A percentile compares a stretch with the other conserved stretches of the same genome.
These are phyloP conservation scores for Alternaria arbusti DNA, from an alignment of 2,329 filamentous ascomycete genomes.

Conservation along the genomic window DNA sequence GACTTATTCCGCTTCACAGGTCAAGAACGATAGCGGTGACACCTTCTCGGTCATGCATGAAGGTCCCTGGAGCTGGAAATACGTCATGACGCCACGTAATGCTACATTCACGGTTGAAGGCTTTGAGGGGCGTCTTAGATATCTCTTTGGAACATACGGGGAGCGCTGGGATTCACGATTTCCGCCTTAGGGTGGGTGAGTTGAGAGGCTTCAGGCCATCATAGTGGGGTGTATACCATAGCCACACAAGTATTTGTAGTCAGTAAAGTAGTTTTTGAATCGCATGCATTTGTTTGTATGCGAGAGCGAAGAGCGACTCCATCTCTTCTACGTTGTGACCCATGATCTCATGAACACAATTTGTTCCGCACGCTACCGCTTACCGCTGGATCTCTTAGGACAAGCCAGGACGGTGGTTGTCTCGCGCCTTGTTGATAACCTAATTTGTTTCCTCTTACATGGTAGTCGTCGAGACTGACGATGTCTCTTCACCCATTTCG, in stretches of 20 bases:
- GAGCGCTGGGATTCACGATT: not conserved
- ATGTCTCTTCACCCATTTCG: no score
- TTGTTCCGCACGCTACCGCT: no score
- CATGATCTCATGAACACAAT: no score
- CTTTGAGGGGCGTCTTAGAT: not conserved
- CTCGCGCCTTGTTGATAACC: no score
- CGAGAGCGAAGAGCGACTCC: not conserved
- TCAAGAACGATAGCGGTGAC: not conserved
- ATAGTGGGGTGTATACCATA: not conserved
- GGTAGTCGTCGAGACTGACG: no score
- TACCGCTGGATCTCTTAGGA: no score
- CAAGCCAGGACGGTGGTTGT: no score
- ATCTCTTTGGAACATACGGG: not conserved
- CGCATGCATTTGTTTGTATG: fast-evolving
- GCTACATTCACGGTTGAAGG: not conserved
- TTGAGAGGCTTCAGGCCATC: not conserved
- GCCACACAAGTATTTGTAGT: not conserved
- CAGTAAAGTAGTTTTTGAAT: no score
- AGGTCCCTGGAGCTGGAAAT: not conserved
- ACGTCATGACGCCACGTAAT: not conserved
- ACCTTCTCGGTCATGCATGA: not conserved
- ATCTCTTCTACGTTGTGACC: not conserved
- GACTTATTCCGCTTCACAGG: not conserved
- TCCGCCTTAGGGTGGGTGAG: no score
- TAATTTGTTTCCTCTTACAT: no score